Evolutionary conservation across 1,284 basidiomycete genomes (phyloP), one percentile per base, ranked within the genome.

Genomic region (Microbotryum violaceum): DNA sequence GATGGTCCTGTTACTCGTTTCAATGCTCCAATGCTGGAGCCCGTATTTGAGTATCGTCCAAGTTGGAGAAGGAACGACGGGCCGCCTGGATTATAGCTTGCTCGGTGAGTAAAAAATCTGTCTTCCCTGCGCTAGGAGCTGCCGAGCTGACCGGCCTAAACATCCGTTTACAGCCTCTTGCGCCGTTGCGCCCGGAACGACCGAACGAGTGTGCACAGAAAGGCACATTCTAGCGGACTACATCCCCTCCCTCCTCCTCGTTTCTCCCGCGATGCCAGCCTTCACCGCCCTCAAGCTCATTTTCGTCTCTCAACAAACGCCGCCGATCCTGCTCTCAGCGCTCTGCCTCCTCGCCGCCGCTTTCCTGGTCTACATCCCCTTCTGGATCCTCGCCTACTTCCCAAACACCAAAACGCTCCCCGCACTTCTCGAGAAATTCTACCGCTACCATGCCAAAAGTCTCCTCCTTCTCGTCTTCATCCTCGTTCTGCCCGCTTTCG

Each of bases 321-420:
- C 62, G 2, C 21, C 59, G 8, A 55, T 69, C 61, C 49, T 69
- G 25, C 21, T 67, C 54, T 9, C 63, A 6, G 53, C 61, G n/a
- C n/a, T 64, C 33, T 33, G 49, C 10, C 23, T 61, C 53, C 42
- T 63, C 50, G 6, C 46, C 52, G n/a, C 48, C 50, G 54, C 62
- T 9, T n/a, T 64, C 55, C 1, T 59, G 49, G 20, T 67, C 54
- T 69, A 63, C 62, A 49, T 66, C 33, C 62, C 62, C 8, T 44
- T 67, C 5, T 69, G 67, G 67, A 61, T 54, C 8, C 64, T 69
- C 58, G 56, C 51, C 54, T 64, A 66, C 59, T 69, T 62, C 63
- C 67, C 67, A 7, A 10, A 45, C 25, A n/a, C 58, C 6, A 56
- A 21, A 47, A 6, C 56, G 10, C 42, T 59, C 6, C 62, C 54